Evolutionary conservation across 1,139 yeast genomes (phyloP), one percentile per base, ranked within the genome.

Genomic region (Sugiyamaella paludigena): DNA sequence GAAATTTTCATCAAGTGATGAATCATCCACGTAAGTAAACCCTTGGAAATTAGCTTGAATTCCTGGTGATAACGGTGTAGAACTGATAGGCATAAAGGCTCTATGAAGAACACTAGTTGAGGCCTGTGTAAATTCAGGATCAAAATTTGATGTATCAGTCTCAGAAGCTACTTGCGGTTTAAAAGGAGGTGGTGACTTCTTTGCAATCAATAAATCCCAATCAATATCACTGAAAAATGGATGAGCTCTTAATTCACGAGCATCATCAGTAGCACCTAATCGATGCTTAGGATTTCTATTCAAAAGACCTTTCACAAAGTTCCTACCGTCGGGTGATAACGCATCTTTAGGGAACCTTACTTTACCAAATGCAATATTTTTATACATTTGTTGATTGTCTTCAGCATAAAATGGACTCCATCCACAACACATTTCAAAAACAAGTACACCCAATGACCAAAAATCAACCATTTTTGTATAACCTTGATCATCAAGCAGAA

Each of bases 371-470:
- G 98, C 98, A 71, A 92, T 92, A 70, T 92, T 92, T 72, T 91
- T 91, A 73, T 92, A 92, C 98, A 92, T 92, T 70, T 91, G 96
- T 72, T 92, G 98, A 47, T 95, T 88, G 66, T 87, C 92, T 56
- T 91, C 97, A 37, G 98, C 98, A 65, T 88, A 91, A 67, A 92
- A 92, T 48, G 98, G 98, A n/a, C 96, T 86, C 98, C 98, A 92
- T 37, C 98, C 98, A 71, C 98, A 92, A 68, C 97, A 78, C 98
- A 92, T 92, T 68, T 92, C 98, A 66, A 87, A 92, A 40, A 92
- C 75, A 45, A 92, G 75, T 34, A 92, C 92, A 33, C 98, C 98
- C 56, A 92, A 75, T 1, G 98, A 92, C 98, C 98, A 92, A 83
- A 96, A 92, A 70, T 92, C 98, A 35, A 92, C 98, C 61, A 87